phyloP scores from a whole-genome alignment of 192 early-diverging fungal genomes.

The Podila verticillata region DNA sequence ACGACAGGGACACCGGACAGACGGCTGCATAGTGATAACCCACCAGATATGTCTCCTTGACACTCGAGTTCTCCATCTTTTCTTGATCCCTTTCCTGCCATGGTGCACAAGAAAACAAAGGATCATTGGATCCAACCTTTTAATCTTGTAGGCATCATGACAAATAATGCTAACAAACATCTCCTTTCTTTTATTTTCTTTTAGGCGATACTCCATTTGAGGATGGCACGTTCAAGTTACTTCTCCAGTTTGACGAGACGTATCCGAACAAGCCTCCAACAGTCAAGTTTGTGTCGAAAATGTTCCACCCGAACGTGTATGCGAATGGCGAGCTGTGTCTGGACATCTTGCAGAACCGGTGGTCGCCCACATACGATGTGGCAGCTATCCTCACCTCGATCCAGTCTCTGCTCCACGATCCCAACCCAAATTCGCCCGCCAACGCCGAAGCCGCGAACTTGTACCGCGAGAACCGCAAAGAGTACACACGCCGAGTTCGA shows the following conservation, averaged over 20 bases:
- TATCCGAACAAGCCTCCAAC: slow-evolving; percentile 98
- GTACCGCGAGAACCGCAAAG: slow-evolving; percentile 93
- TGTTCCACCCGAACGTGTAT: slow-evolving; percentile 99
- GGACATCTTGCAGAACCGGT: slow-evolving; percentile 98
- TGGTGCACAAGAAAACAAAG: too few species aligned
- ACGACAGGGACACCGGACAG: too few species aligned
- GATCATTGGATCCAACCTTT: not conserved
- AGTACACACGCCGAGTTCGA: slow-evolving; percentile 89
- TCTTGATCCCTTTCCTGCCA: too few species aligned
- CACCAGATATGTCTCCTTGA: too few species aligned
- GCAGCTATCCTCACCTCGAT: slow-evolving; percentile 94
- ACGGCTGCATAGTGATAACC: too few species aligned
- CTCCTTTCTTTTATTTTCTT: slow-evolving; percentile 14
- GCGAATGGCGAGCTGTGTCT: slow-evolving; percentile 97
- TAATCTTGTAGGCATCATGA: too few species aligned
- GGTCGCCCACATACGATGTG: slow-evolving; percentile 97
- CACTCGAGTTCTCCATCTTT: too few species aligned
- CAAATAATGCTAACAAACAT: not conserved
- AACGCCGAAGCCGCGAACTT: slow-evolving; percentile 96
- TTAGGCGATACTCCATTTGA: slow-evolving; percentile 95
- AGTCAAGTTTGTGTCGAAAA: slow-evolving; percentile 92
- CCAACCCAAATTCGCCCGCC: slow-evolving; percentile 96
- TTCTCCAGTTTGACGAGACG: slow-evolving; percentile 94
- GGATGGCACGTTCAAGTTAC: slow-evolving; percentile 95
- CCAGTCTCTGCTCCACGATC: slow-evolving; percentile 96